These are phyloP conservation scores for Hanseniaspora lindneri DNA, from an alignment of 805 yeast genomes.

Conservation along the genomic window DNA sequence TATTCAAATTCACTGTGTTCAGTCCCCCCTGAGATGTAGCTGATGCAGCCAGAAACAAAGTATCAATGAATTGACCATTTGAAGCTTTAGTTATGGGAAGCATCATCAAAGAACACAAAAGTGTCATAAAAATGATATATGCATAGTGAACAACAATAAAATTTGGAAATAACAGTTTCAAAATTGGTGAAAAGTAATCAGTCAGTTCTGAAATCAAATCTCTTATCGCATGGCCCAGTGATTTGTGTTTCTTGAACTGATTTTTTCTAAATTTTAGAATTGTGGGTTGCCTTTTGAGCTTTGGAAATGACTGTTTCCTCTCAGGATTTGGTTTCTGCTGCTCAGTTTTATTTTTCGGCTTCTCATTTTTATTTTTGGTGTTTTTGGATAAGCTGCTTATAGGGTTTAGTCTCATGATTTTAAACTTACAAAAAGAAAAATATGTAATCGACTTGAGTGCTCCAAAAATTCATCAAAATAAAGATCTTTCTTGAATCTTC, in stretches of 20 bases:
- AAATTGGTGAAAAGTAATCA: constrained; percentile 27
- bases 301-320: background rate
- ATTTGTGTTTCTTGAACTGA: constrained; percentile 25
- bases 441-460: no score
- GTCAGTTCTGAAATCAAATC: constrained; percentile 30
- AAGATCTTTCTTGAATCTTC: no score
- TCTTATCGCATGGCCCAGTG: constrained; percentile 33
- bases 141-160: constrained; percentile 56
- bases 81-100: constrained; percentile 55
- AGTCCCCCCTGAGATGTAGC: constrained; percentile 86
- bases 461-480: no score
- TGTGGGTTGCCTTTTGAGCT: constrained; percentile 22
- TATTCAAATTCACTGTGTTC: constrained; percentile 62
- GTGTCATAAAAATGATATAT: constrained; percentile 48
- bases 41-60: constrained; percentile 63
- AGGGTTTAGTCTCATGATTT: no score
- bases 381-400: no score
- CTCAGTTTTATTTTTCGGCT: background rate
- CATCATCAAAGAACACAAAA: constrained; percentile 61
- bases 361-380: background rate
- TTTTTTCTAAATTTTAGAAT: constrained; percentile 17
- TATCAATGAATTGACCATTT: constrained; percentile 51
- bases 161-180: constrained; percentile 33
- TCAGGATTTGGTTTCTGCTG: background rate
- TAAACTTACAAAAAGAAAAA: no score